Evolutionary conservation across 2,329 filamentous ascomycete genomes (phyloP).

Genomic region (Sphaerulina vaccinii): DNA sequence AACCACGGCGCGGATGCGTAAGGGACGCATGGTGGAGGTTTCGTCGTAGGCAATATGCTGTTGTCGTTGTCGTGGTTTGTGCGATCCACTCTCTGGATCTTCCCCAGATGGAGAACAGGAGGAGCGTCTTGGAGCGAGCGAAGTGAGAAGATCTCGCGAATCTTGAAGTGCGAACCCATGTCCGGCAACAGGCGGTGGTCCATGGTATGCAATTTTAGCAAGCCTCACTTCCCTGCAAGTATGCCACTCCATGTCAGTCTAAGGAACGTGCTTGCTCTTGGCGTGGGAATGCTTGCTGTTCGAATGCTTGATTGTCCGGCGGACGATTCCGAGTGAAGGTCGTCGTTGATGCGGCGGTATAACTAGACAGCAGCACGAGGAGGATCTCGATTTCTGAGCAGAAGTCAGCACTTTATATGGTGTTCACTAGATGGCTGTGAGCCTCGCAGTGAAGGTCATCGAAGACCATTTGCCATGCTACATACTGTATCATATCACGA

Average conservation of each 20-base stretch:
- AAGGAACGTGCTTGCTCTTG: background rate
- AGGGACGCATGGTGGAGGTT: background rate
- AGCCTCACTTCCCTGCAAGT: conserved; percentile 3
- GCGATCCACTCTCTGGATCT: too few species aligned
- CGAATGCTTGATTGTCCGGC: too few species aligned
- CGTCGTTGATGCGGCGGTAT: too few species aligned
- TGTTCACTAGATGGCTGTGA: too few species aligned
- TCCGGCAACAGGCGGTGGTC: background rate
- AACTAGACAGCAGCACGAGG: too few species aligned
- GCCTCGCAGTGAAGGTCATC: too few species aligned
- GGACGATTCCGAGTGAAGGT: too few species aligned
- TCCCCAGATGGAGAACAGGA: background rate
- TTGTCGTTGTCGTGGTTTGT: too few species aligned
- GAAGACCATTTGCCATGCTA: background rate
- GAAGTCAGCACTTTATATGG: too few species aligned
- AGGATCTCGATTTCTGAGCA: too few species aligned
- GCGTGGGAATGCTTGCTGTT: too few species aligned
- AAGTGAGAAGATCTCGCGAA: background rate
- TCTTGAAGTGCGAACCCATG: background rate
- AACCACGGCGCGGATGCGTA: background rate
- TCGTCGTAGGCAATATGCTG: too few species aligned
- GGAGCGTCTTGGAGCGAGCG: background rate
- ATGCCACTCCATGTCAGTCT: background rate
- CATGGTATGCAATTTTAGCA: background rate
- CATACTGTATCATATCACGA: conserved; percentile 13